A percentile compares a stretch with the other conserved stretches of the same genome.
These are phyloP conservation scores for Ceratocystis huliohia DNA, from an alignment of 2,329 filamentous ascomycete genomes.

Conservation along the genomic window DNA sequence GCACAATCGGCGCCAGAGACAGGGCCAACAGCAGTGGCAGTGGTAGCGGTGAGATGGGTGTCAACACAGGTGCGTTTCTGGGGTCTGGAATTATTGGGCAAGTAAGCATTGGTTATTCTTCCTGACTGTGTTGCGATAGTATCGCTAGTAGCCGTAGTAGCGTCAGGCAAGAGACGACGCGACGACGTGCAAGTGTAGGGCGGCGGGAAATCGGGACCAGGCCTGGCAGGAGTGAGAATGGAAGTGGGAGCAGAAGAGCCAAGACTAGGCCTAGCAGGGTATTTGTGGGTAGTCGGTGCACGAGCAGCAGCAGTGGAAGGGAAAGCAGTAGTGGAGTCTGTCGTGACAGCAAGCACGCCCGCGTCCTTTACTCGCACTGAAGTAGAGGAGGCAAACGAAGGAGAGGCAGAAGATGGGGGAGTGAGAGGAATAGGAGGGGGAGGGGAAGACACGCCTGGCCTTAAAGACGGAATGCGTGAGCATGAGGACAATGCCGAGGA, in stretches of 20 bases:
- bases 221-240: not conserved
- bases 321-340: not conserved
- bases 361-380: not conserved
- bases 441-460: not conserved
- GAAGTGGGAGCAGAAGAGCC: constrained; percentile 7
- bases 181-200: constrained; percentile 13
- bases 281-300: constrained; percentile 11
- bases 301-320: not conserved
- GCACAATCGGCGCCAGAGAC: not conserved
- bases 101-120: not conserved
- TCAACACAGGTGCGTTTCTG: not conserved
- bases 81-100: not conserved
- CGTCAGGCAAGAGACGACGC: constrained; percentile 9
- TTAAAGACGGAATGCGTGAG: constrained; percentile 9
- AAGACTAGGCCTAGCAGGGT: constrained; percentile 2
- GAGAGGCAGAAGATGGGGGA: not conserved
- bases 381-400: not conserved
- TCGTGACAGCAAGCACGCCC: not conserved
- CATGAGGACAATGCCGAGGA: constrained; percentile 2
- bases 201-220: constrained; percentile 4
- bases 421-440: constrained; percentile 4
- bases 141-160: not conserved
- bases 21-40: no score
- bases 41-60: constrained; percentile 1
- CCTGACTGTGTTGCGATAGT: not conserved